Conservation (phyloP, 2,329 filamentous ascomycete genomes). For the Sarocladiaceae sp. region DNA sequence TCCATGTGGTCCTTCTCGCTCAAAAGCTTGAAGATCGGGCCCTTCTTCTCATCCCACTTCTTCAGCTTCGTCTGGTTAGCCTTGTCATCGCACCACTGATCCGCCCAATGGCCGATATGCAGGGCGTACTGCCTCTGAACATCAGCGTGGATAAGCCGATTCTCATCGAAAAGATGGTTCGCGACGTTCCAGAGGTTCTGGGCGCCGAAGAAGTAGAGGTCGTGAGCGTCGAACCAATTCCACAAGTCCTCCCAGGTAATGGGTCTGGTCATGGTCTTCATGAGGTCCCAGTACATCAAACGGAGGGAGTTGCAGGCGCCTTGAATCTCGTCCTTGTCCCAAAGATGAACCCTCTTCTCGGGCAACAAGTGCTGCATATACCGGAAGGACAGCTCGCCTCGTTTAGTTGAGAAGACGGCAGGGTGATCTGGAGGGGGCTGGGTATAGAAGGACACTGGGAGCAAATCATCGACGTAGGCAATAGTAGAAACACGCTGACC, state of each 20-base stretch:
- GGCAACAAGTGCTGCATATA: constrained; percentile 21
- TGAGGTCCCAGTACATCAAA: constrained; percentile 25
- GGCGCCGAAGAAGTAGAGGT: constrained; percentile 40
- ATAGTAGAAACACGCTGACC: no score
- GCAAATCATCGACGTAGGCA: constrained; percentile 28
- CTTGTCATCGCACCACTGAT: constrained; percentile 26
- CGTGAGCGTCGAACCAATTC: constrained; percentile 40
- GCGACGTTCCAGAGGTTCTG: constrained; percentile 43
- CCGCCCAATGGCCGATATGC: constrained; percentile 29
- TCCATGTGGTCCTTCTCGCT: constrained; percentile 19
- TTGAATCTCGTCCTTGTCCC: constrained; percentile 34
- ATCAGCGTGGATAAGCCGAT: constrained; percentile 22
- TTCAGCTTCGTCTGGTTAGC: constrained; percentile 26
- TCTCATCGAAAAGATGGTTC: constrained; percentile 34
- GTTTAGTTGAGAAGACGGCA: constrained; percentile 34
- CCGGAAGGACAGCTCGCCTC: constrained; percentile 24
- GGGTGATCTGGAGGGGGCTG: constrained; percentile 21
- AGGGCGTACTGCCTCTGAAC: constrained; percentile 15
- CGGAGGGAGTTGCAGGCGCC: constrained; percentile 31
- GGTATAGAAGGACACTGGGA: constrained; percentile 31
- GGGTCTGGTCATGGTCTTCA: constrained; percentile 27
- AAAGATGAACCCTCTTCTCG: constrained; percentile 26
- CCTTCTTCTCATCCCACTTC: constrained; percentile 21
- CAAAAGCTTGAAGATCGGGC: constrained; percentile 22
- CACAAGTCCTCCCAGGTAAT: constrained; percentile 35